Evolutionary conservation across 306 rosid genomes (phyloP).

Genomic region (Lablab purpureus): DNA sequence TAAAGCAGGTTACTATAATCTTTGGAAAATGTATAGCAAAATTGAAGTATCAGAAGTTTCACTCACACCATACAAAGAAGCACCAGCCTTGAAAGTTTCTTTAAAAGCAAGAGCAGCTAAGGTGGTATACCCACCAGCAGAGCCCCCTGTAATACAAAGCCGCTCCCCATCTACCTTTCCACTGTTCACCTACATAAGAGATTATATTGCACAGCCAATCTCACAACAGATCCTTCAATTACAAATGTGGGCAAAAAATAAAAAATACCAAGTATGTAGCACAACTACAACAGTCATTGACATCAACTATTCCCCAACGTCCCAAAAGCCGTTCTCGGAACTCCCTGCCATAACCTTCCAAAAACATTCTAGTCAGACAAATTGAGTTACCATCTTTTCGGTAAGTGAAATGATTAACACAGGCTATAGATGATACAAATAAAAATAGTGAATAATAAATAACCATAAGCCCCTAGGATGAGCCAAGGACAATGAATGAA

Average conservation of each 20-base stretch:
- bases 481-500: neutral
- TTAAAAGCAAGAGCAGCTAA: constrained; percentile 91
- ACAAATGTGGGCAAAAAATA: neutral
- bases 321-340: constrained; percentile 87
- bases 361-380: constrained; percentile 34
- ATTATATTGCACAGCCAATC: constrained; percentile 2
- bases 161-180: constrained; percentile 87
- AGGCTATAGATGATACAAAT: neutral
- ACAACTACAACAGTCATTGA: constrained; percentile 94
- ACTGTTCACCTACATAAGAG: constrained; percentile 67
- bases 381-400: constrained; percentile 1
- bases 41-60: constrained; percentile 31
- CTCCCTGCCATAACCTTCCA: constrained; percentile 91
- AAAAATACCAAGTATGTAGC: constrained; percentile 81
- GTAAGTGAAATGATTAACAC: neutral
- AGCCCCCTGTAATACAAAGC: constrained; percentile 92
- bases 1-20: constrained; percentile 1
- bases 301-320: constrained; percentile 96
- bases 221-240: constrained; percentile 30
- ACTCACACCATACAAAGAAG: constrained; percentile 96
- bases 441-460: neutral
- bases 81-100: constrained; percentile 87
- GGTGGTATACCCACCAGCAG: constrained; percentile 99
- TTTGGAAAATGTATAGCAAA: neutral
- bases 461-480: neutral